Conservation (phyloP, 169 alveolate genomes). For the Plasmodium coatneyi region DNA sequence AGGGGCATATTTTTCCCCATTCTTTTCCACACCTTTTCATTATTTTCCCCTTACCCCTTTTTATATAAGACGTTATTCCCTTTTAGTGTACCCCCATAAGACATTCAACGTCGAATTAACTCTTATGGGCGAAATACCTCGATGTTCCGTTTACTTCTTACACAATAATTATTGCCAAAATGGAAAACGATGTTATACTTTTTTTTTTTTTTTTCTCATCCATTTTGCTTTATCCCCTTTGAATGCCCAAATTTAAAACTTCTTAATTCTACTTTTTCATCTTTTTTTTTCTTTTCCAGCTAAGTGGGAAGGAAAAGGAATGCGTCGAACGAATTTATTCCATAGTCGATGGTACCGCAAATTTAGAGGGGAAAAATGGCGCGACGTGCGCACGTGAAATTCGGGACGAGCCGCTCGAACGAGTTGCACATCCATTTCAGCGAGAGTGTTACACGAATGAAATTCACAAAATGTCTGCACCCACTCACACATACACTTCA, state of each 20-base stretch:
- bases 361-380: background rate
- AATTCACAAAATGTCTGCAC: background rate
- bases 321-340: slow-evolving; percentile 34
- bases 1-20: background rate
- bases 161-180: slow-evolving; percentile 11
- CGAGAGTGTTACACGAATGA: background rate
- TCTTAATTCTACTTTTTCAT: slow-evolving; percentile 2
- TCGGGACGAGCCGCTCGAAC: background rate
- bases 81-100: background rate
- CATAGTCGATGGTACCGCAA: slow-evolving; percentile 63
- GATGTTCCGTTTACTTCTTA: background rate
- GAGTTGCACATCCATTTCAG: background rate
- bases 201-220: slow-evolving; percentile 6
- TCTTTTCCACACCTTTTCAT: background rate
- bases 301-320: slow-evolving; percentile 3
- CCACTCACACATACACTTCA: slow-evolving; percentile 5
- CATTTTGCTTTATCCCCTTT: background rate
- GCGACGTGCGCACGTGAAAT: background rate
- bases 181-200: slow-evolving; percentile 39
- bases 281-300: background rate
- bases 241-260: background rate
- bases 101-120: background rate
- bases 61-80: background rate
- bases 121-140: background rate
- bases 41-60: background rate